These are phyloP conservation scores for Entomortierella chlamydospora DNA, from an alignment of 192 early-diverging fungal genomes.

Conservation along the genomic window DNA sequence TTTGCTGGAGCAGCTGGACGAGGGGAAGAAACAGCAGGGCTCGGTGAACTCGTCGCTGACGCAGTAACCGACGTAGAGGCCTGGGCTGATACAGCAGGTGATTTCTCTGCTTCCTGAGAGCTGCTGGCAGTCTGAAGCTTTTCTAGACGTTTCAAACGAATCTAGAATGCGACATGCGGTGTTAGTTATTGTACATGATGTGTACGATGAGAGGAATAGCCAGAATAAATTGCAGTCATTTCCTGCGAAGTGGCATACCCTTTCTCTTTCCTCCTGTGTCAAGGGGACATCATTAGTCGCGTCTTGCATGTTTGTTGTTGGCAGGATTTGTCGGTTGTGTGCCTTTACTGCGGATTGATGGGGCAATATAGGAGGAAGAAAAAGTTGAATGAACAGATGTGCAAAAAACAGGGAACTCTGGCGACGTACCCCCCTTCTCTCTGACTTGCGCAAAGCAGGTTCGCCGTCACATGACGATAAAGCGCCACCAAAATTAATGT, in stretches of 20 bases:
- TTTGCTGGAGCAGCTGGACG: conserved; percentile 6
- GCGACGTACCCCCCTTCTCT: too few species aligned
- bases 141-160: conserved; percentile 72
- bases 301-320: conserved; percentile 50
- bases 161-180: conserved; percentile 48
- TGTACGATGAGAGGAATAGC: too few species aligned
- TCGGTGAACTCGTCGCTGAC: conserved; percentile 13
- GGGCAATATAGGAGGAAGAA: background rate
- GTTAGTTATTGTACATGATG: too few species aligned
- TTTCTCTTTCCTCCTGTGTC: conserved; percentile 46
- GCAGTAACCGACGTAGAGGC: conserved; percentile 13
- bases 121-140: conserved; percentile 58
- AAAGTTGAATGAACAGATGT: background rate
- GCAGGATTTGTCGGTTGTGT: background rate
- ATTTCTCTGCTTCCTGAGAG: conserved; percentile 16
- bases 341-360: background rate
- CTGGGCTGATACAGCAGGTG: conserved; percentile 15
- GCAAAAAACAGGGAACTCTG: too few species aligned
- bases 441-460: too few species aligned
- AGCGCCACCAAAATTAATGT: background rate
- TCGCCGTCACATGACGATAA: background rate
- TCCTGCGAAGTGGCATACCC: conserved; percentile 19
- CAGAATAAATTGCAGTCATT: too few species aligned
- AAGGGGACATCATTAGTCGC: conserved; percentile 39
- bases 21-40: background rate